Conservation (phyloP, 2,329 filamentous ascomycete genomes). For the Clarireedia homoeocarpa region DNA sequence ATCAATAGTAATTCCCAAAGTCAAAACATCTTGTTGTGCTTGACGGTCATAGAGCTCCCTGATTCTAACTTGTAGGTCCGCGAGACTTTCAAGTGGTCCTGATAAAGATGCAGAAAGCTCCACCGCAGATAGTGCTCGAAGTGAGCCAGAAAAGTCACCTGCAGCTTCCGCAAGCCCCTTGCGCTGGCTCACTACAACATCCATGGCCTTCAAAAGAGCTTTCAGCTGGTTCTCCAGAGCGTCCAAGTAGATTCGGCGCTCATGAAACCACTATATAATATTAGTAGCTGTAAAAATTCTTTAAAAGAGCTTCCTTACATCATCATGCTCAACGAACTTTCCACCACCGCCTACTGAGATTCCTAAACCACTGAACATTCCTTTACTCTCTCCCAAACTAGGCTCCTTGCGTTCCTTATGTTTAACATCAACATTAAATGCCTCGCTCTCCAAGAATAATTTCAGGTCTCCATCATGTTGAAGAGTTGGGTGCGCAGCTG, state of each 20-base stretch:
- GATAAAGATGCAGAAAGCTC: slow-evolving; percentile 86
- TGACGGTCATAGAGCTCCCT: slow-evolving; percentile 93
- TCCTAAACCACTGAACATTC: slow-evolving; percentile 79
- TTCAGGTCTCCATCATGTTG: slow-evolving; percentile 93
- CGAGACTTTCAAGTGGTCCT: slow-evolving; percentile 81
- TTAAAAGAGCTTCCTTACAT: slow-evolving; percentile 48
- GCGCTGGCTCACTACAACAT: slow-evolving; percentile 83
- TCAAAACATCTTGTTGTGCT: slow-evolving; percentile 92
- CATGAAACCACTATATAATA: slow-evolving; percentile 78
- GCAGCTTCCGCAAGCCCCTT: slow-evolving; percentile 92
- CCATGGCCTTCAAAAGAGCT: slow-evolving; percentile 84
- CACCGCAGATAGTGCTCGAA: slow-evolving; percentile 88
- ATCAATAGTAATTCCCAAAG: slow-evolving; percentile 93
- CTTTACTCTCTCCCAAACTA: slow-evolving; percentile 81
- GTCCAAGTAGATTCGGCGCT: slow-evolving; percentile 89
- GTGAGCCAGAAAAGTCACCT: slow-evolving; percentile 82
- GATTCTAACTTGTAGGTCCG: slow-evolving; percentile 88
- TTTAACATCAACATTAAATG: slow-evolving; percentile 94
- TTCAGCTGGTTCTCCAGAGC: slow-evolving; percentile 88
- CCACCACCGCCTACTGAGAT: slow-evolving; percentile 66
- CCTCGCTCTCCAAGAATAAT: slow-evolving; percentile 91
- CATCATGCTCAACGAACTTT: slow-evolving; percentile 97
- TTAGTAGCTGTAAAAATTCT: slow-evolving; percentile 18
- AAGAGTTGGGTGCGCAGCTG: slow-evolving; percentile 76
- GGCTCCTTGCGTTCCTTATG: slow-evolving; percentile 92